Base-by-base conservation (phyloP, 176 grass and related monocot genomes). In the Pontederia paniculata region DNA sequence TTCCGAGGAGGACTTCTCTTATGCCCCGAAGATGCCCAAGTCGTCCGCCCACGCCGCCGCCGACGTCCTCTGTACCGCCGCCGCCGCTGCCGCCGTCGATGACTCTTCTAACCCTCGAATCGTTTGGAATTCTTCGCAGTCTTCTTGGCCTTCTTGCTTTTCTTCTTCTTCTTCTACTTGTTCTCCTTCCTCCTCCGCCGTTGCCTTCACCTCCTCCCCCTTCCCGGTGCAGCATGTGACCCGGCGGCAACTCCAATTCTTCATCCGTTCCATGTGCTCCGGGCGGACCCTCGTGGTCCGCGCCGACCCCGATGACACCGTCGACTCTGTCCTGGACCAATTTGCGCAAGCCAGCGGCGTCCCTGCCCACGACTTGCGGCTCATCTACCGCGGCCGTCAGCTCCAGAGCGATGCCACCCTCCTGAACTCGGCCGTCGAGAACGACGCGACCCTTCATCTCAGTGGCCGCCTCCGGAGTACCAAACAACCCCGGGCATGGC, bases 381-480 rank as follows among this genome's bases (percentile, higher is more conserved):
- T 98, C 37, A 60, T 98, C 66, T 73, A 93, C 56, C 71, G 65
- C 18, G 94, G 94, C 2, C 73, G 81, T 17, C 94, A 98, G 80
- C 86, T 98, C 17, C 12, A 62, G 18, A 42, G 72, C 12, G 87
- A 98, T 16, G 42, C 63, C 31, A 88, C 87, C 58, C 70, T 98
- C 57, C 75, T 73, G 2, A 47, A 45, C 2, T 83, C 76, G 60
- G 17, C 18, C 22, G 72, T 98, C 21, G 61, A 46, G 55, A 66
- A 69, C 13, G 94, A 93, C 60, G 84, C 83, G 23, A 83, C 73
- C 15, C 75, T 98, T 1, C 78, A 98, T 42, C 83, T 93, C 42
- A 43, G 60, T 0, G 62, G 78, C 1, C 83, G 87, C 9, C 94
- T 98, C 58, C 81, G 94, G 23, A 90, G 85, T 60, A 98, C 94